Percentiles rank a stretch among this genome's conserved stretches.
These are phyloP conservation scores for Talaromyces marneffei DNA, from an alignment of 2,329 filamentous ascomycete species.

Conservation along the genomic window DNA sequence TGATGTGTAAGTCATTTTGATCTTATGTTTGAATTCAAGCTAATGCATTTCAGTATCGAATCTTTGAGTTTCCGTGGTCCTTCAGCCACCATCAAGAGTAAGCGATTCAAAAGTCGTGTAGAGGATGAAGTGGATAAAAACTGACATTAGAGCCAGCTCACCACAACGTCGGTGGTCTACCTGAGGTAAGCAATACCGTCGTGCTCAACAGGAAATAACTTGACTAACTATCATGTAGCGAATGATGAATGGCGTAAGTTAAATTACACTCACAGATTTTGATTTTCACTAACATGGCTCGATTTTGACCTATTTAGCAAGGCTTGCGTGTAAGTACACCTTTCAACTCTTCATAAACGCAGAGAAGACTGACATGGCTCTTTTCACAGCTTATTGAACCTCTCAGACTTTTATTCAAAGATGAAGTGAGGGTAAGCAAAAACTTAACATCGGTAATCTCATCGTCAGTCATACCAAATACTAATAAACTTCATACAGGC, in stretches of 20 bases:
- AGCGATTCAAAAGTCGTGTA: conserved; percentile 40
- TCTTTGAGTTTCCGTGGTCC: conserved; percentile 69
- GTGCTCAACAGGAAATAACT: not conserved
- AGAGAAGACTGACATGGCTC: not conserved
- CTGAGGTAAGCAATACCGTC: conserved; percentile 30
- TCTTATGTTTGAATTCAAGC: not conserved
- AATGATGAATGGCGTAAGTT: conserved; percentile 42
- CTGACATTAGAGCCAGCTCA: not conserved
- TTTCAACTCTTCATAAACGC: not conserved
- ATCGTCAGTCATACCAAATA: not conserved
- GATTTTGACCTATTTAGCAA: not conserved
- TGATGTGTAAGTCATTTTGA: conserved; percentile 4
- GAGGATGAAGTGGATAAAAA: too few relatives aligned
- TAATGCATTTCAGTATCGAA: conserved; percentile 46
- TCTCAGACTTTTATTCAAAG: conserved; percentile 74
- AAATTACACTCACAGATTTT: not conserved
- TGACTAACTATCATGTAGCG: conserved; percentile 30
- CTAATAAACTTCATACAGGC: conserved; percentile 38
- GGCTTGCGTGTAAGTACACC: not conserved
- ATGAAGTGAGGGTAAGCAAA: conserved; percentile 45
- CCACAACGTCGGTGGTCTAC: conserved; percentile 61
- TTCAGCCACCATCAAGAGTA: conserved; percentile 62
- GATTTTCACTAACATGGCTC: conserved; percentile 7
- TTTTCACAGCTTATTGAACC: conserved; percentile 59
- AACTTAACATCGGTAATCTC: too few relatives aligned